phyloP scores from a whole-genome alignment of 148 eudicot genomes.

The Amaranthus palmeri region DNA sequence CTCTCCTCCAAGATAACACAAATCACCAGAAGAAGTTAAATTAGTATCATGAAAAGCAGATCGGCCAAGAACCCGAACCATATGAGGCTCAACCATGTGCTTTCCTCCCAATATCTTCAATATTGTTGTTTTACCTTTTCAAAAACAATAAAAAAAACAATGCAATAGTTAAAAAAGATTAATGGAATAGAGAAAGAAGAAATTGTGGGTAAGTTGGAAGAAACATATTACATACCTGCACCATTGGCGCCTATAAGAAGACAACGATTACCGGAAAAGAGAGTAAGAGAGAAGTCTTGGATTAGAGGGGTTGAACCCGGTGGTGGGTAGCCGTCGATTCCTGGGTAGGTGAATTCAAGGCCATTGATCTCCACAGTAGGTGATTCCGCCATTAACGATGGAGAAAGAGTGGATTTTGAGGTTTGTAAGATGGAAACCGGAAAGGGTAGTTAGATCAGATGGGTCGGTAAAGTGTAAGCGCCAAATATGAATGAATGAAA shows the following conservation, averaged over 20 bases:
- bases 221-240: conserved; percentile 66
- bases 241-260: conserved; percentile 97
- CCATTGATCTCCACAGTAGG: conserved; percentile 59
- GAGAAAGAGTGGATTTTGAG: not conserved
- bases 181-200: not conserved
- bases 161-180: not conserved
- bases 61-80: conserved; percentile 86
- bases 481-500: conserved; percentile 15
- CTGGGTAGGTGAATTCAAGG: conserved; percentile 87
- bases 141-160: not conserved
- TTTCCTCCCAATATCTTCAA: conserved; percentile 95
- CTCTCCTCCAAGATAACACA: conserved; percentile 94
- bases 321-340: conserved; percentile 96
- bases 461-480: conserved; percentile 23
- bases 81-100: conserved; percentile 89
- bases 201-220: not conserved
- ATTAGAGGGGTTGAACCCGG: conserved; percentile 86
- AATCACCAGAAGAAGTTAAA: conserved; percentile 79
- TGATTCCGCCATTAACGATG: conserved; percentile 26
- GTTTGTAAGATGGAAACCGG: not conserved
- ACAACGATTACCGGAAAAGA: conserved; percentile 62
- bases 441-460: not conserved
- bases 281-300: conserved; percentile 51
- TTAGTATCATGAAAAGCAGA: conserved; percentile 92
- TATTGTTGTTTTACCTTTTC: conserved; percentile 78